Evolutionary conservation across 1,284 basidiomycete genomes (phyloP).

Genomic region (Calocybe gambosa): DNA sequence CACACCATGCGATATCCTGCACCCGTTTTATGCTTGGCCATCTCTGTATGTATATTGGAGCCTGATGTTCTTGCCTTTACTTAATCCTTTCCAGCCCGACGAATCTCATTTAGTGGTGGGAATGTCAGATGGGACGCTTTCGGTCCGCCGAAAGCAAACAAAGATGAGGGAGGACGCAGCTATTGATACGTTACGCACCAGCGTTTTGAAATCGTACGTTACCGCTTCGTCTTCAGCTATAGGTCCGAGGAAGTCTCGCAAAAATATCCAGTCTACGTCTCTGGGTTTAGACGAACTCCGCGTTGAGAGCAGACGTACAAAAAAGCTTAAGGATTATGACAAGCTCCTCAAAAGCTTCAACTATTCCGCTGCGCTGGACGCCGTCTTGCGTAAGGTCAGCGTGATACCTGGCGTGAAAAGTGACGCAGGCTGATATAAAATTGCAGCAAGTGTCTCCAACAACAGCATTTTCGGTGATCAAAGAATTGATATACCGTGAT

Average conservation of each 20-base stretch:
- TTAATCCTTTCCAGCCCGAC: slow-evolving; percentile 62
- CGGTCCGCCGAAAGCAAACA: slow-evolving; percentile 76
- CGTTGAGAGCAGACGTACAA: slow-evolving; percentile 68
- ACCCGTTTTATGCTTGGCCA: slow-evolving; percentile 85
- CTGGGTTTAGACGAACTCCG: slow-evolving; percentile 59
- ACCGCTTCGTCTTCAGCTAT: slow-evolving; percentile 47
- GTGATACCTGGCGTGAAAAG: background rate
- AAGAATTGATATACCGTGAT: slow-evolving; percentile 92
- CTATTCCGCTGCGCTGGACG: slow-evolving; percentile 91
- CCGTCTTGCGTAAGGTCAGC: slow-evolving; percentile 76
- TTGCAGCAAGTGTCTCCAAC: slow-evolving; percentile 70
- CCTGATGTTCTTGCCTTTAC: background rate
- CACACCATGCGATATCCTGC: slow-evolving; percentile 99
- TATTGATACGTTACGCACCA: slow-evolving; percentile 49
- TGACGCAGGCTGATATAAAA: background rate
- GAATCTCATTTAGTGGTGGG: slow-evolving; percentile 95
- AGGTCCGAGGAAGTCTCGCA: slow-evolving; percentile 46
- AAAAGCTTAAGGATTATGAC: slow-evolving; percentile 85
- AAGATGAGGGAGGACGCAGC: slow-evolving; percentile 59
- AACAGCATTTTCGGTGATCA: slow-evolving; percentile 86
- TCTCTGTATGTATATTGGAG: slow-evolving; percentile 60
- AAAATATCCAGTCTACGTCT: slow-evolving; percentile 21
- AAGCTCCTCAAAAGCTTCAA: slow-evolving; percentile 88
- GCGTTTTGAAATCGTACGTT: slow-evolving; percentile 72
- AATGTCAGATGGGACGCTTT: slow-evolving; percentile 95